A percentile compares a stretch with the other conserved stretches of the same genome.
These are phyloP conservation scores for Metschnikowia sp. DNA, from an alignment of 805 yeast species.

Conservation along the genomic window DNA sequence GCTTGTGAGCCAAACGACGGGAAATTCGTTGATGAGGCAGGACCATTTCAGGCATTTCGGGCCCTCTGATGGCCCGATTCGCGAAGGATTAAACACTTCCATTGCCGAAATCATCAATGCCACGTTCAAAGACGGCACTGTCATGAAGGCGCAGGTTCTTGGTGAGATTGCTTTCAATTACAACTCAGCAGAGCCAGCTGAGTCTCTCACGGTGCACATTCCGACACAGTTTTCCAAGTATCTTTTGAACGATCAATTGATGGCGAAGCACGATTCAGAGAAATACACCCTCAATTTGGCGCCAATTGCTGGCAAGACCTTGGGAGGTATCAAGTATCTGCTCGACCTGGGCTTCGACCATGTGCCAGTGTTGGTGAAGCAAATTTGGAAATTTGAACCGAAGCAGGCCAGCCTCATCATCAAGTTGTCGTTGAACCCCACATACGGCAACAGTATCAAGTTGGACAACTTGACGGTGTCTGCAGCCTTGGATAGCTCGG, in stretches of 20 bases:
- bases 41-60: conserved; percentile 39
- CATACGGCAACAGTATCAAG: conserved; percentile 37
- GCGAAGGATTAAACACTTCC: conserved; percentile 69
- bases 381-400: conserved; percentile 86
- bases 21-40: conserved; percentile 44
- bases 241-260: conserved; percentile 38
- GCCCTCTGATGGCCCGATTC: conserved; percentile 10
- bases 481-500: conserved; percentile 56
- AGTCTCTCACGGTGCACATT: conserved; percentile 35
- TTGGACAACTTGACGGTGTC: conserved; percentile 61
- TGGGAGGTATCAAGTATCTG: conserved; percentile 80
- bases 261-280: conserved; percentile 26
- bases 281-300: conserved; percentile 45
- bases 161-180: conserved; percentile 89
- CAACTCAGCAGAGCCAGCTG: conserved; percentile 28
- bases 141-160: conserved; percentile 56
- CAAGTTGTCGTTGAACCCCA: conserved; percentile 56
- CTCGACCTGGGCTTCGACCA: conserved; percentile 39
- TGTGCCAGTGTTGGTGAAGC: conserved; percentile 70
- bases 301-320: conserved; percentile 57
- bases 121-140: conserved; percentile 62
- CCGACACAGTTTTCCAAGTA: conserved; percentile 50
- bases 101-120: conserved; percentile 85
- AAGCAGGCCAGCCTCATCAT: conserved; percentile 84
- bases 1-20: conserved; percentile 38